Conservation (phyloP, 2,329 filamentous ascomycete species). For the Pseudogymnoascus sp. region DNA sequence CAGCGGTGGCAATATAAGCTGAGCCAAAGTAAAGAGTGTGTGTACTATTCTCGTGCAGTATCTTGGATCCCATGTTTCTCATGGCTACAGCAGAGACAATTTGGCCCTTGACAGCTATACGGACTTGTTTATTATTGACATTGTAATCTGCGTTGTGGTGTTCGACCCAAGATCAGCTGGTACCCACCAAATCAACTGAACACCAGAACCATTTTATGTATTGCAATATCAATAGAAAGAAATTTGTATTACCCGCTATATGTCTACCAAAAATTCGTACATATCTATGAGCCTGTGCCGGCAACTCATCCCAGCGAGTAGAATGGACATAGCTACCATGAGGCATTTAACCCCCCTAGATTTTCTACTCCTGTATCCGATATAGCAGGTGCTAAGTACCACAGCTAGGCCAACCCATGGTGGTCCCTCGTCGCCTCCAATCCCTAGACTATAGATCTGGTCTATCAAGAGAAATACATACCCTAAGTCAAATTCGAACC, state of each 20-base stretch:
- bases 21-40: background rate
- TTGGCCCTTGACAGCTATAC: background rate
- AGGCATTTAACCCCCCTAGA: background rate
- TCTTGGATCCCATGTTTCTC: background rate
- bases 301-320: background rate
- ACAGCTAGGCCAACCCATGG: background rate
- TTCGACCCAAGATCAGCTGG: background rate
- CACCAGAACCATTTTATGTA: background rate
- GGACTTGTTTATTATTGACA: background rate
- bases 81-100: background rate
- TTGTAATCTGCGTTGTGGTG: background rate
- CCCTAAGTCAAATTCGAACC: background rate
- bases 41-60: background rate
- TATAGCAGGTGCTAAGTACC: background rate
- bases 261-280: background rate
- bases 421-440: background rate
- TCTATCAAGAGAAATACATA: background rate
- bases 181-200: background rate
- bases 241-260: background rate
- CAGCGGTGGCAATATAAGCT: background rate
- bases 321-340: background rate
- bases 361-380: background rate
- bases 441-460: background rate
- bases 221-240: background rate
- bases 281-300: background rate